Base-by-base conservation (phyloP, 2,329 filamentous ascomycete genomes). In the Stenocarpella maydis region DNA sequence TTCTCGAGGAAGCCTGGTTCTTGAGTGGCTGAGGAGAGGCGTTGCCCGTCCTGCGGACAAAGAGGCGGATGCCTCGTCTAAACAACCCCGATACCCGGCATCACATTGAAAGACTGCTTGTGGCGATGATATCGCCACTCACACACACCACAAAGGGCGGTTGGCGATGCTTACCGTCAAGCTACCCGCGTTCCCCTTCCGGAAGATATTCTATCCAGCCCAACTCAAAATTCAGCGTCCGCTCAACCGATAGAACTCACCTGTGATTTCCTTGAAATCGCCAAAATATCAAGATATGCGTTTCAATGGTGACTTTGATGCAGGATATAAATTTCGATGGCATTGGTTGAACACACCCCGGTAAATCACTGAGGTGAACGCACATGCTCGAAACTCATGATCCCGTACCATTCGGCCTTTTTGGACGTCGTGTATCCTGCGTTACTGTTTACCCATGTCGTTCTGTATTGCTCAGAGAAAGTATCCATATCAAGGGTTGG, bases 21-120 rank as follows among this genome's bases (percentile, higher is more conserved):
- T 65, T 53, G 63, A 65, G 49, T 65, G n/a, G 63, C 26, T 37
- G 26, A 21, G 7, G 26, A 34, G 26, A n/a, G 10, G 24, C 24
- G n/a, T 3, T 39, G 39, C n/a, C n/a, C 7, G n/a, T 37, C 43
- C 7, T 37, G 14, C 6, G 31, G 39, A 66, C 64, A 66, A 66
- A 66, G 64, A 26, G 28, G 50, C 50, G 50, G 50, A 55, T 47
- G 14, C 14, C 24, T 43, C 64, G 49, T 66, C n/a, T 47, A 8
- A 19, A 34, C 12, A 17, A 24, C 43, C 19, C 64, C 21, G 21
- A 37, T 10, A 37, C 31, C 55, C 26, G 63, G 64, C 17, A 49
- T 5, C 28, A 15, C 8, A 28, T 28, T 63, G 50, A 66, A 66
- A 66, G 64, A 15, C 15, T 14, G 21, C 7, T 12, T 14, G 37